Base-by-base conservation (phyloP, 805 yeast genomes). In the Danielia reshetovae region DNA sequence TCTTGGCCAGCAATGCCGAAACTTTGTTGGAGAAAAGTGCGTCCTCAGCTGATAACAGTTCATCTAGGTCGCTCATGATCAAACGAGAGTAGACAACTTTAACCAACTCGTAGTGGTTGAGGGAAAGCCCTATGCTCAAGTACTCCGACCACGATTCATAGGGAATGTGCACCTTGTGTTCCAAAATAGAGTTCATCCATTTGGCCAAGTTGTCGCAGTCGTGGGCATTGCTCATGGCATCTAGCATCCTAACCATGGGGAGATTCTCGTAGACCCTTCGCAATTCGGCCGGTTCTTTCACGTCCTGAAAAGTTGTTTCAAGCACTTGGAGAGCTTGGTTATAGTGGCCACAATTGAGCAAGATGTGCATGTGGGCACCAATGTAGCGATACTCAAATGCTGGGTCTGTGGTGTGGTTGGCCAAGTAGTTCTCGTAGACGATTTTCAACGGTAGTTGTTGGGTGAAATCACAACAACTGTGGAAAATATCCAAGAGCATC, bases 21-120 rank as follows among this genome's bases (percentile, higher is more conserved):
- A 30, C 13, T 7, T 24, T 19, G 17, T 24, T 35, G 12, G 33
- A 36, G 36, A 60, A 42, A 4, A 62, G 35, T 1, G 51, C 49
- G 13, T 59, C 58, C 14, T 56, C 60, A 2, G 52, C 40, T 2
- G 57, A 43, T 8, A 56, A 40, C 5, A 40, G 35, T 0, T 45
- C 45, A n/a, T 44, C 40, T 18, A 54, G 47, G 2, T 51, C 62
- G 12, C 40, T 42, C 68, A 61, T 59, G 27, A 66, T 46, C 34
- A 44, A 55, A 14, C 48, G 43, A 11, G 48, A 54, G 39, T 63
- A 63, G 2, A 62, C 42, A 9, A 46, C 21, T 25, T 51, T 54
- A 4, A 57, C 60, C 24, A 64, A 34, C 3, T 32, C 35, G 42
- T 60, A 62, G 38, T 64, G 46, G 36, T 55, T 54, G 7, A 32